Evolutionary conservation across 441 rosid species (phyloP).

Genomic region (Croton setiger): DNA sequence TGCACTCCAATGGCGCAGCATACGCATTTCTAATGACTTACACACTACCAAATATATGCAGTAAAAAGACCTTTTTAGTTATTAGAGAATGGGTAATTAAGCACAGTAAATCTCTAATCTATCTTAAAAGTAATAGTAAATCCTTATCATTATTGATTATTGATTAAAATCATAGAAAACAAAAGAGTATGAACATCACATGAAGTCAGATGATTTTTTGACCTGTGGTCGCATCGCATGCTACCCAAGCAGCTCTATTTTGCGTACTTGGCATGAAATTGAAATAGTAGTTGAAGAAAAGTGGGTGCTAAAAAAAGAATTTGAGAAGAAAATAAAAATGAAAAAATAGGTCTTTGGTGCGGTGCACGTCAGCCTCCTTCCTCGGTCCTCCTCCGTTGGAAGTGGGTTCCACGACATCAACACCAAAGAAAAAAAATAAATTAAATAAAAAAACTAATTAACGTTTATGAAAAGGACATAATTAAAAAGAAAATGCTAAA

Average conservation of each 20-base stretch:
- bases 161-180: background rate
- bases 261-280: slow-evolving; percentile 16
- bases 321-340: background rate
- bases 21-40: no score
- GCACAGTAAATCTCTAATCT: background rate
- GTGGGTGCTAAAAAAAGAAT: slow-evolving; percentile 8
- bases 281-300: background rate
- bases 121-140: background rate
- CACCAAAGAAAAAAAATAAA: background rate
- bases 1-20: no score
- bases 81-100: no score
- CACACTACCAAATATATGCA: no score
- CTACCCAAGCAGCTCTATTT: slow-evolving; percentile 8
- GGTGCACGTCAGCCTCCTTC: slow-evolving; percentile 52
- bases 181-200: slow-evolving; percentile 2
- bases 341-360: slow-evolving; percentile 28
- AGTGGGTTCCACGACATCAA: slow-evolving; percentile 72
- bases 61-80: no score
- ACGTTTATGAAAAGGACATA: background rate
- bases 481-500: background rate
- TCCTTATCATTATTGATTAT: background rate
- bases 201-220: background rate
- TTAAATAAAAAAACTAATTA: background rate
- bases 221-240: background rate
- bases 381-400: slow-evolving; percentile 55